These are phyloP conservation scores for Aurifilum marmelostoma DNA, from an alignment of 2,329 filamentous ascomycete species.

Conservation along the genomic window DNA sequence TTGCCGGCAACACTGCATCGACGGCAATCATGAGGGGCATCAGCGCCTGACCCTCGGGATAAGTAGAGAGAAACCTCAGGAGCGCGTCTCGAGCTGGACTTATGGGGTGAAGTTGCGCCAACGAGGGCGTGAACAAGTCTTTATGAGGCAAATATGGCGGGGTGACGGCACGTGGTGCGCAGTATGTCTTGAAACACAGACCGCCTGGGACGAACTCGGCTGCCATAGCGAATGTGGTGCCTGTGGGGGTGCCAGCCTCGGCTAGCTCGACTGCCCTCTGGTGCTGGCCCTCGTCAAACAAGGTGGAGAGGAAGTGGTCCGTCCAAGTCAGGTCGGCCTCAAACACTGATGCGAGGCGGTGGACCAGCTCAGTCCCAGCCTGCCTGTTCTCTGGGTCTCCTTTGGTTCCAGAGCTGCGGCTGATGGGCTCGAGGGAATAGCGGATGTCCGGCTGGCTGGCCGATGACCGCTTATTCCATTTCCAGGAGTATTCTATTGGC, in stretches of 20 bases:
- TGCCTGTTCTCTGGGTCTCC: conserved; percentile 1
- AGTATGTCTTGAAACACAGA: conserved; percentile 1
- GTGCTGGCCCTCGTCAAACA: conserved; percentile 1
- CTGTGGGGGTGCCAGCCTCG: neutral
- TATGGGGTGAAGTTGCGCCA: neutral
- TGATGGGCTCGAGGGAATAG: conserved; percentile 1
- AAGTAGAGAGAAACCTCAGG: neutral
- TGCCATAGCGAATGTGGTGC: neutral
- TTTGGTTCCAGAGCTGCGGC: neutral
- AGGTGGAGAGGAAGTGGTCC: conserved; percentile 1
- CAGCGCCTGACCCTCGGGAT: neutral
- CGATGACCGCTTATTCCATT: neutral
- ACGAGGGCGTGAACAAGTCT: neutral
- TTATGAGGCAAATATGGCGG: neutral
- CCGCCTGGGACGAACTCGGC: conserved; percentile 2
- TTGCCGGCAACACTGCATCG: neutral
- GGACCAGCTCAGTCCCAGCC: neutral
- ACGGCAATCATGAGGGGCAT: conserved; percentile 3
- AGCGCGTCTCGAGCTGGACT: neutral
- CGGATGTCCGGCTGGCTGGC: conserved; percentile 2
- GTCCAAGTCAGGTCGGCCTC: conserved; percentile 3
- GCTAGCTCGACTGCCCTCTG: neutral
- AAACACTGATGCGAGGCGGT: neutral
- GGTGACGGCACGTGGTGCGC: neutral
- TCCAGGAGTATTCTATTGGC: conserved; percentile 6